These are phyloP conservation scores for Davidsoniella eucalypti DNA, from an alignment of 2,329 filamentous ascomycete species.

Conservation along the genomic window DNA sequence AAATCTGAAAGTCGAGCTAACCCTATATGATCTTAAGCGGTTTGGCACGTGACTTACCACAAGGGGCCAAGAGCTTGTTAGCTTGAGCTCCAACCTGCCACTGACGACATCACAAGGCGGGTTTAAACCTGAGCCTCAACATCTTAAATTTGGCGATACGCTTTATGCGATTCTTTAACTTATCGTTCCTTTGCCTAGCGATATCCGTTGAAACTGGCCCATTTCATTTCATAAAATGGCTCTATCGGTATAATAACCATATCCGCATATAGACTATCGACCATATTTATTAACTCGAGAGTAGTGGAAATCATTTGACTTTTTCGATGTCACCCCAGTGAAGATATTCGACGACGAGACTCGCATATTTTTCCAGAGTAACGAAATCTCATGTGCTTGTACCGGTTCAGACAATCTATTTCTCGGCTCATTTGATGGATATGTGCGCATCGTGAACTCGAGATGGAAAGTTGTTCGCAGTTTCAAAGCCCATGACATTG, in stretches of 20 bases:
- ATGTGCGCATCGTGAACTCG: constrained; percentile 73
- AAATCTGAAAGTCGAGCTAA: no score
- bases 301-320: constrained; percentile 98
- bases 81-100: no score
- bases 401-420: constrained; percentile 83
- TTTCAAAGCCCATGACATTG: constrained; percentile 72
- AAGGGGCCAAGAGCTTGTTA: no score
- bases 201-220: neutral
- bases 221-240: constrained; percentile 5
- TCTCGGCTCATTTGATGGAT: constrained; percentile 69
- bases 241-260: constrained; percentile 7
- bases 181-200: no score
- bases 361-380: constrained; percentile 63
- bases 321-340: constrained; percentile 89
- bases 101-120: no score
- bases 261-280: neutral
- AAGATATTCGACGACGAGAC: constrained; percentile 65
- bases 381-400: constrained; percentile 66
- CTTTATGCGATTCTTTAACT: no score
- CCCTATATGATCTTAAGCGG: no score
- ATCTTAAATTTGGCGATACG: no score
- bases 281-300: neutral
- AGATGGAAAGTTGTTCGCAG: constrained; percentile 73
- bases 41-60: no score
- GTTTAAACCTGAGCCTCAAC: no score